Evolutionary conservation across 2,329 filamentous ascomycete species (phyloP), one percentile per base, ranked within the genome.

Genomic region (Fusarium clavum): DNA sequence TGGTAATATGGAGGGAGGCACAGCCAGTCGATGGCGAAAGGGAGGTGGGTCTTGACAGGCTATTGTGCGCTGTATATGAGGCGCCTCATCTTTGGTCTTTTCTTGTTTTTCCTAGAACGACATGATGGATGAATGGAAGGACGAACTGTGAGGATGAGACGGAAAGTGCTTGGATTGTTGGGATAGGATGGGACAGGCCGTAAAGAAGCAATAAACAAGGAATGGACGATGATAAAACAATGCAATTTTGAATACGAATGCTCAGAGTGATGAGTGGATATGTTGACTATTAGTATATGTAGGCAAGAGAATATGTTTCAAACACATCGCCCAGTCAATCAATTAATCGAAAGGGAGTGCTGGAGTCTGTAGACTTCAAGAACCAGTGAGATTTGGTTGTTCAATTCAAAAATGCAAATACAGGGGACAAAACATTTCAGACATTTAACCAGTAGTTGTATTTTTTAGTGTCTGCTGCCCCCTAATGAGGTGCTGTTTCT

Each of bases 101-200:
- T 43, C 24, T 43, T 53, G 11, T 22, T 53, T 52, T 43, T 24
- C 38, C n/a, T 53, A 53, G 49, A 53, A 34, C 32, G 49, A 52
- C 34, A 34, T 20, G 45, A 45, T 53, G 55, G 60, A 66, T 43
- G 40, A 40, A 30, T 57, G 56, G 52, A 34, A 48, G 38, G 43
- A 44, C 27, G 49, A 47, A 55, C 25, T 48, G 45, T 32, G 40
- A 58, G 56, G 41, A 60, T 60, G 46, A 44, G 61, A 65, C 25
- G 61, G 49, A 49, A 57, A 43, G 41, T 47, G 54, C 27, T 70
- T 72, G 63, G 69, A 67, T 72, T 61, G 57, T 46, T 62, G 25
- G 40, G 38, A 41, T 51, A 44, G 51, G 32, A 59, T 57, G 57
- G 48, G 52, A 45, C 30, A 47, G 22, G 29, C 8, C 32, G 30